A percentile compares a stretch with the other conserved stretches of the same genome.
Conservation (phyloP, 139 green algal genomes). For the Picocystis salinarum region DNA sequence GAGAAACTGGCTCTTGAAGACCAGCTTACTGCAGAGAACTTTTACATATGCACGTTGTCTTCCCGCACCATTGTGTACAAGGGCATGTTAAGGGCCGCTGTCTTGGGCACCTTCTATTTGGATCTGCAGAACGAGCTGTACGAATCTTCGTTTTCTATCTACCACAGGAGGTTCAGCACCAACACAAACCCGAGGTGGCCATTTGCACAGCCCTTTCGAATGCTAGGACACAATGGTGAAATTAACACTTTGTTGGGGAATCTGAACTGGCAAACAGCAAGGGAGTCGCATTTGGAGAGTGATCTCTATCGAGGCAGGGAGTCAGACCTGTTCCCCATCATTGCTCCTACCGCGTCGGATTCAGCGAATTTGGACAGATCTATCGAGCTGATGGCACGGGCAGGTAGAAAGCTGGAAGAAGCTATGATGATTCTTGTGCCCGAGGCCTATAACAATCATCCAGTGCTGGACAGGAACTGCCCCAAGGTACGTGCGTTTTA, state of each 20-base stretch:
- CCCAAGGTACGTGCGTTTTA: constrained; percentile 67
- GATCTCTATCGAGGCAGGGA: constrained; percentile 78
- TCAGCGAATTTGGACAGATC: constrained; percentile 90
- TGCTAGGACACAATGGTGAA: constrained; percentile 99
- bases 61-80: constrained; percentile 93
- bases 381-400: constrained; percentile 71
- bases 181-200: constrained; percentile 98
- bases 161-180: constrained; percentile 96
- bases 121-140: constrained; percentile 75
- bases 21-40: constrained; percentile 47
- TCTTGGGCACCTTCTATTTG: constrained; percentile 71
- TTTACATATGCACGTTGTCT: constrained; percentile 80
- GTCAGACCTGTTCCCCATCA: constrained; percentile 69
- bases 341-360: constrained; percentile 60
- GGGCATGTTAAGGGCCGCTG: constrained; percentile 73
- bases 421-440: constrained; percentile 93
- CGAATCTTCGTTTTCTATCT: constrained; percentile 81
- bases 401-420: constrained; percentile 50
- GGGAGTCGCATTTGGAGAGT: constrained; percentile 65
- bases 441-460: constrained; percentile 80
- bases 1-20: too few relatives aligned
- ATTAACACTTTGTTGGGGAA: constrained; percentile 99
- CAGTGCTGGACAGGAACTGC: constrained; percentile 65
- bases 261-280: constrained; percentile 93
- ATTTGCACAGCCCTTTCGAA: constrained; percentile 92